These are phyloP conservation scores for Tulasnella sp. DNA, from an alignment of 768 basidiomycete genomes.

Conservation along the genomic window DNA sequence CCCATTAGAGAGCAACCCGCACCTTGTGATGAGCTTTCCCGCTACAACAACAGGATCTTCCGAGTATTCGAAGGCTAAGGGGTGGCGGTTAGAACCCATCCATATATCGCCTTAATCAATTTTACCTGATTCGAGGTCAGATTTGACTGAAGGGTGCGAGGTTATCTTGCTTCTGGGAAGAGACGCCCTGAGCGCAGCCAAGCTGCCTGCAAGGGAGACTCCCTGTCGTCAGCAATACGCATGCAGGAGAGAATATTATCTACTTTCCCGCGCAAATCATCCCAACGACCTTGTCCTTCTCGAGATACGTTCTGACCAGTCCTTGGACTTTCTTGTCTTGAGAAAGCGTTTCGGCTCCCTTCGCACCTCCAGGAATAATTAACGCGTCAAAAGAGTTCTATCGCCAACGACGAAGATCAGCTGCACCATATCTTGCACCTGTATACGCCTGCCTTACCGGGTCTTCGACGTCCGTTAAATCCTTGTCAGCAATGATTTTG, in stretches of 20 bases:
- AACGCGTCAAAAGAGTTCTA: conserved; percentile 66
- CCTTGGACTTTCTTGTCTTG: conserved; percentile 56
- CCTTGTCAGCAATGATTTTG: conserved; percentile 61
- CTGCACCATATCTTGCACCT: background rate
- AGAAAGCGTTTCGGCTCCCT: conserved; percentile 72
- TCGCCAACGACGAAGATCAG: conserved; percentile 30
- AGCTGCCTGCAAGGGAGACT: conserved; percentile 49
- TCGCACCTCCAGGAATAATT: conserved; percentile 73
- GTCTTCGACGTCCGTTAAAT: conserved; percentile 30
- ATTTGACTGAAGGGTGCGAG: conserved; percentile 71
- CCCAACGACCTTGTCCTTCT: conserved; percentile 57
- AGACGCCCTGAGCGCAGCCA: conserved; percentile 60
- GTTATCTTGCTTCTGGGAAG: conserved; percentile 65
- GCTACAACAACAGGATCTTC: conserved; percentile 73
- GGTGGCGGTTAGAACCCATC: background rate
- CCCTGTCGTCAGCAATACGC: background rate
- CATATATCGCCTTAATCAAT: background rate
- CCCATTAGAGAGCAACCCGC: background rate
- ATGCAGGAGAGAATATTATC: conserved; percentile 30
- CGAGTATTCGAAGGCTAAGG: conserved; percentile 64
- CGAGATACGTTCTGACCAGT: conserved; percentile 56
- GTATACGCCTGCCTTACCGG: conserved; percentile 18
- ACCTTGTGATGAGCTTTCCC: conserved; percentile 75
- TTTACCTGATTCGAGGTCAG: conserved; percentile 54
- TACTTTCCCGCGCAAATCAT: conserved; percentile 78